Conservation (phyloP, 1,284 basidiomycete species). For the Athelia psychrophila region DNA sequence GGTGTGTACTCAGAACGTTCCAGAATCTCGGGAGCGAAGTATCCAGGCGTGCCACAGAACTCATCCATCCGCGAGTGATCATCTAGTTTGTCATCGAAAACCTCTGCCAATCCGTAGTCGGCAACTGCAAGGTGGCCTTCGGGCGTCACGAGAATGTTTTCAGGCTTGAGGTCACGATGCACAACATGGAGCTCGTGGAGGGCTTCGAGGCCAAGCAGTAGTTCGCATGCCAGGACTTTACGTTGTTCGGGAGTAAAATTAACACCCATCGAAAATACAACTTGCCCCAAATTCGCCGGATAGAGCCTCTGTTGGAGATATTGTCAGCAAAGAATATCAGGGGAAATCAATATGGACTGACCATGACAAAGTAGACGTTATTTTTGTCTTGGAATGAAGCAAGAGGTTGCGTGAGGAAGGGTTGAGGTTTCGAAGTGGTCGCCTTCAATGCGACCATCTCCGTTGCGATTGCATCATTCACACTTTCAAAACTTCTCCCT, state of each 20-base stretch:
- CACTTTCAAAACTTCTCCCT: neutral
- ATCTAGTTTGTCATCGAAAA: neutral
- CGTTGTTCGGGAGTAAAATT: neutral
- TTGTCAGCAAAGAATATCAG: no score
- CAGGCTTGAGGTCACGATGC: constrained; percentile 17
- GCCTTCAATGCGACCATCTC: neutral
- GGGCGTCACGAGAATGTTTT: constrained; percentile 13
- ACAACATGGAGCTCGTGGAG: constrained; percentile 53
- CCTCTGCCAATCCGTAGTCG: constrained; percentile 11
- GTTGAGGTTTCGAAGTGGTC: neutral
- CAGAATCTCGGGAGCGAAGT: neutral
- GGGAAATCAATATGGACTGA: no score
- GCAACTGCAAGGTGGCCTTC: constrained; percentile 9
- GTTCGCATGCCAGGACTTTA: neutral
- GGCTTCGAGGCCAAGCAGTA: constrained; percentile 41
- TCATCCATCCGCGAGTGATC: neutral
- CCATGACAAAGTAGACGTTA: neutral
- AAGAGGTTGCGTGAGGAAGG: neutral
- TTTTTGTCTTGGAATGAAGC: neutral
- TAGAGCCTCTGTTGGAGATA: neutral
- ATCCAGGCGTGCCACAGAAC: neutral
- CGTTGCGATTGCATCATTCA: neutral
- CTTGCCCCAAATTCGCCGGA: neutral
- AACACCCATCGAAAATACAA: neutral
- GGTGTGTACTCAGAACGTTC: neutral